Base-by-base conservation (phyloP, 495 filamentous ascomycete species). In the Aspergillus cavernicola region DNA sequence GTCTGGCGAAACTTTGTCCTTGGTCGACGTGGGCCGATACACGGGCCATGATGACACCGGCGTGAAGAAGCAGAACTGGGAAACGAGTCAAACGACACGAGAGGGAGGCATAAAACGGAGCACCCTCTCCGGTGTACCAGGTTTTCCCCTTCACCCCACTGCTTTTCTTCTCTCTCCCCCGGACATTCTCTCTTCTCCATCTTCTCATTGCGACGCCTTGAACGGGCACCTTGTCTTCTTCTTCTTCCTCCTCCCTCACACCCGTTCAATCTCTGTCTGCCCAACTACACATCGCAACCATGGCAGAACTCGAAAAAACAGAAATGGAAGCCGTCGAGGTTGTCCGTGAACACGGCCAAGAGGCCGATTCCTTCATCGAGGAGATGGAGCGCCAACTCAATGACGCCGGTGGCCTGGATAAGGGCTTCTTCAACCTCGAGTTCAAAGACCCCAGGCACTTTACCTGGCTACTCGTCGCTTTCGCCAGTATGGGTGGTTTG, bases 401-500 rank as follows among this genome's bases (percentile, higher is more conserved):
- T 2, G 48, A 11, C 1, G 36, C 48, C 23, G 48, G 48, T n/a
- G 48, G 48, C 13, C n/a, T 50, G n/a, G 36, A 50, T 13, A 23
- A 16, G 1, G 48, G 48, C 15, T 40, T 50, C 32, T 56, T 56
- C 47, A 28, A 43, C 15, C 23, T 54, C 26, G 19, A 45, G 24
- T 52, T 57, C 48, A 52, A 63, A 33, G 74, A 73, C 55, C 76
- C 76, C 0, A 66, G 63, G 31, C 33, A 63, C 38, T 85, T 83
- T 57, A 84, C 80, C 29, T 83, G 73, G 61, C 59, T 85, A 12
- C 73, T 85, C 9, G 81, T 83, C n/a, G 80, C 70, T 24, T 84
- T 85, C 57, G 82, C 81, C 23, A 81, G 77, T 3, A 80, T 84
- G 76, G 80, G 80, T 50, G 82, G 81, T 60, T 53, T 85, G 28